phyloP scores from a whole-genome alignment of 192 early-diverging fungal genomes.

The Coemansia sp. region DNA sequence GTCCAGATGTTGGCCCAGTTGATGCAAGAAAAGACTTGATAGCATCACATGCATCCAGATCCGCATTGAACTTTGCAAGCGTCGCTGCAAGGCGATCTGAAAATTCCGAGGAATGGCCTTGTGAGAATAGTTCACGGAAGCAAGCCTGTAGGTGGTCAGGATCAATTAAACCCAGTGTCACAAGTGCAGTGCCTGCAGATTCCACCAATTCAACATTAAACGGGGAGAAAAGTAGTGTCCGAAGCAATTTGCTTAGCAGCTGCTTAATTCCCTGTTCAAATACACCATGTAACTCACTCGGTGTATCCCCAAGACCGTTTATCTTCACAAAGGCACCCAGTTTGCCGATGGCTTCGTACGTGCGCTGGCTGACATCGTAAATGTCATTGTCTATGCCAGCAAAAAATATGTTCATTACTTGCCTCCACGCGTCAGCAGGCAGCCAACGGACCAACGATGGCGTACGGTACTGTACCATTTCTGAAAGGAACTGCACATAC shows the following conservation, averaged over 20 bases:
- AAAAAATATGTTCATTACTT: slow-evolving; percentile 31
- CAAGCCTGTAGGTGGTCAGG: slow-evolving; percentile 36
- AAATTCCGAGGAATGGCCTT: slow-evolving; percentile 17
- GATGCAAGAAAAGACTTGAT: slow-evolving; percentile 20
- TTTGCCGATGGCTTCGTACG: slow-evolving; percentile 47
- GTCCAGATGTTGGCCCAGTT: slow-evolving; percentile 26
- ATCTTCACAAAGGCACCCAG: slow-evolving; percentile 48
- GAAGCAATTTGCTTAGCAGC: slow-evolving; percentile 40
- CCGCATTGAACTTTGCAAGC: slow-evolving; percentile 37
- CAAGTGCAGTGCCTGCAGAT: slow-evolving; percentile 39
- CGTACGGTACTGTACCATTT: slow-evolving; percentile 44
- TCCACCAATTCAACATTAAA: slow-evolving; percentile 49
- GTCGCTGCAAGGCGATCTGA: slow-evolving; percentile 41
- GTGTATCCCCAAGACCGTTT: slow-evolving; percentile 10
- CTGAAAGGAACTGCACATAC: slow-evolving; percentile 43
- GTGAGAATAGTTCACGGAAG: slow-evolving; percentile 36
- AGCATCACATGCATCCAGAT: slow-evolving; percentile 27
- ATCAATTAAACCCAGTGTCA: slow-evolving; percentile 40
- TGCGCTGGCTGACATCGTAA: slow-evolving; percentile 45
- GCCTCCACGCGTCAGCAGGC: slow-evolving; percentile 31
- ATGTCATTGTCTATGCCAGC: slow-evolving; percentile 37
- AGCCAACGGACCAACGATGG: slow-evolving; percentile 51
- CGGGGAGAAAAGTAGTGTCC: slow-evolving; percentile 37
- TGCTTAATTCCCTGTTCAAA: slow-evolving; percentile 26
- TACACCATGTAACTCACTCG: slow-evolving; percentile 23